Conservation (phyloP, 352 stramenopile genomes). For the Elongisporangium prolatum region DNA sequence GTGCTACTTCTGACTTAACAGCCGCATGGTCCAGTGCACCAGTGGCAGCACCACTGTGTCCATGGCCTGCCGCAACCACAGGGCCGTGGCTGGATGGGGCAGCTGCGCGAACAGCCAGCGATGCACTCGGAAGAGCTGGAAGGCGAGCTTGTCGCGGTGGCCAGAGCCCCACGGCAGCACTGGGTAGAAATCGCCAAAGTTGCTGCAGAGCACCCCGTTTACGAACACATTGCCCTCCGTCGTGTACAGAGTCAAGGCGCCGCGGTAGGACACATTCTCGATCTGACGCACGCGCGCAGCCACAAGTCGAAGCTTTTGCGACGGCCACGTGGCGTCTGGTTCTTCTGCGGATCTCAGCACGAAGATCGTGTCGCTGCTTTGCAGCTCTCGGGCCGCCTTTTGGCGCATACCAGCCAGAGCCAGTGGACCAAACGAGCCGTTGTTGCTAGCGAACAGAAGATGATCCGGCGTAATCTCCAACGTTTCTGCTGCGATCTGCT, state of each 20-base stretch:
- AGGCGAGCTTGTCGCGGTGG: constrained; percentile 32
- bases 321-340: constrained; percentile 1
- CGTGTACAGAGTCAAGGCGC: constrained; percentile 61
- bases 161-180: constrained; percentile 12
- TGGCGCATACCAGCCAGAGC: constrained; percentile 21
- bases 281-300: constrained; percentile 8
- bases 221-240: constrained; percentile 63
- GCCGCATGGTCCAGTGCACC: constrained; percentile 10
- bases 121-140: constrained; percentile 46
- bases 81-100: constrained; percentile 35
- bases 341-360: neutral
- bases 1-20: neutral
- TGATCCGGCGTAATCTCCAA: constrained; percentile 47
- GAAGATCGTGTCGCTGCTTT: constrained; percentile 43
- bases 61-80: constrained; percentile 38
- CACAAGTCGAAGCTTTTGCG: constrained; percentile 13
- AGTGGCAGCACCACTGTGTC: constrained; percentile 39
- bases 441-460: constrained; percentile 31
- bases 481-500: constrained; percentile 3
- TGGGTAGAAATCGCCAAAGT: constrained; percentile 72
- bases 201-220: constrained; percentile 65
- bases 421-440: no score
- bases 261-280: neutral
- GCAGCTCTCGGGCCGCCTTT: constrained; percentile 44
- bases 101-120: constrained; percentile 43